These are phyloP conservation scores for Yamadazyma epiphylla DNA, from an alignment of 1,139 yeast species.

Conservation along the genomic window DNA sequence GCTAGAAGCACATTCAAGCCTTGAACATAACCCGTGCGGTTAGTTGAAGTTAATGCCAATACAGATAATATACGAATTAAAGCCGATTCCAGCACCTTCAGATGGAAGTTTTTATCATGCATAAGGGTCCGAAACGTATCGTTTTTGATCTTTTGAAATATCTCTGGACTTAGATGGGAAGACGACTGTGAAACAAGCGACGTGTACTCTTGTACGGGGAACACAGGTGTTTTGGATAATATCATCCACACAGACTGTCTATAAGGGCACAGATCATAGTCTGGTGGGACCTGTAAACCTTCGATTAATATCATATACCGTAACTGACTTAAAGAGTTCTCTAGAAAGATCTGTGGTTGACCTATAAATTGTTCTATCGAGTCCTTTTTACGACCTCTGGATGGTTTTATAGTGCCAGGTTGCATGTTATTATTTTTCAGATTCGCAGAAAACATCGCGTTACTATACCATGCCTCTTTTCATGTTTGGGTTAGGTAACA, in stretches of 20 bases:
- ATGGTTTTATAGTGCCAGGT: slow-evolving; percentile 1
- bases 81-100: slow-evolving; percentile 64
- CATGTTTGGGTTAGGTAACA: slow-evolving; percentile 47
- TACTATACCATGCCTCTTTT: slow-evolving; percentile 1
- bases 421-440: neutral
- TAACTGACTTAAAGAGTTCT: slow-evolving; percentile 72
- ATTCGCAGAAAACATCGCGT: too few relatives aligned
- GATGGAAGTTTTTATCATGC: slow-evolving; percentile 65
- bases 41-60: slow-evolving; percentile 53
- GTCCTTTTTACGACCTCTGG: slow-evolving; percentile 53
- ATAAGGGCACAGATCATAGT: slow-evolving; percentile 58
- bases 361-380: slow-evolving; percentile 62
- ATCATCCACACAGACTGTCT: slow-evolving; percentile 83
- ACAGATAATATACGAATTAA: slow-evolving; percentile 68
- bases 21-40: slow-evolving; percentile 64
- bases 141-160: slow-evolving; percentile 71
- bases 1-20: slow-evolving; percentile 89
- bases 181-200: slow-evolving; percentile 57
- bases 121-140: slow-evolving; percentile 86
- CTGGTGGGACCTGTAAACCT: slow-evolving; percentile 57
- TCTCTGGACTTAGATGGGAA: slow-evolving; percentile 33
- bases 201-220: slow-evolving; percentile 51
- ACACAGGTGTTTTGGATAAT: slow-evolving; percentile 60
- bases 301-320: slow-evolving; percentile 77
- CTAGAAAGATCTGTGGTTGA: slow-evolving; percentile 58